Conservation (phyloP, 78 protist species). For the Ministeria vibrans region DNA sequence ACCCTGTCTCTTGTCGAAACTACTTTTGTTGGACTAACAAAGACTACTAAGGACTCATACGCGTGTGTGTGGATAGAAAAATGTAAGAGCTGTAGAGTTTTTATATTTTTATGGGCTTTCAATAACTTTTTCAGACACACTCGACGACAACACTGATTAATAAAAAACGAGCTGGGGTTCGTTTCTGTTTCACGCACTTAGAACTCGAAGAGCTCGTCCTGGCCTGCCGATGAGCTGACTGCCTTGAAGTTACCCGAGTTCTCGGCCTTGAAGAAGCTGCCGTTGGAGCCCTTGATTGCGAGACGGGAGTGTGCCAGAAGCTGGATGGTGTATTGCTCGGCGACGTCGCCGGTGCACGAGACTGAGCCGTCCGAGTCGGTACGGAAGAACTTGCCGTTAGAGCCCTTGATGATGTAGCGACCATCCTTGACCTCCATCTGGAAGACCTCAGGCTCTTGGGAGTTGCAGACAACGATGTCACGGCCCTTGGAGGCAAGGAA, state of each 20-base stretch:
- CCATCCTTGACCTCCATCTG: conserved; percentile 8
- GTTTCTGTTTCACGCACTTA: background rate
- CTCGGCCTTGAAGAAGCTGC: background rate
- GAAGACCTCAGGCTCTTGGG: background rate
- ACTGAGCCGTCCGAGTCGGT: background rate
- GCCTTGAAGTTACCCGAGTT: background rate
- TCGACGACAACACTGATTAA: background rate
- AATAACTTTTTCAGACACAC: background rate
- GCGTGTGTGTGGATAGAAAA: background rate
- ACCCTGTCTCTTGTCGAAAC: too few species aligned
- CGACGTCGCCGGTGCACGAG: background rate
- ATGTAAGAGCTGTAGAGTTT: background rate
- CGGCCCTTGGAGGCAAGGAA: background rate
- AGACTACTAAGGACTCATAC: too few species aligned
- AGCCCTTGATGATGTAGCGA: background rate
- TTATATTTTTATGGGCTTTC: background rate
- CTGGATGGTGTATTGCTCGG: background rate
- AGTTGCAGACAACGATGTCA: background rate
- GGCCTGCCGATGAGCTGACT: background rate
- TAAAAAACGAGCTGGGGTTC: background rate
- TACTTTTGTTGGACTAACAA: too few species aligned
- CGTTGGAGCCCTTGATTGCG: background rate
- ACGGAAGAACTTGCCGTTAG: background rate
- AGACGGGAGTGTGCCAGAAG: background rate
- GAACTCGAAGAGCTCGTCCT: conserved; percentile 8